These are phyloP conservation scores for Skeletonema costatum DNA, from an alignment of 108 stramenopile genomes.

Conservation along the genomic window DNA sequence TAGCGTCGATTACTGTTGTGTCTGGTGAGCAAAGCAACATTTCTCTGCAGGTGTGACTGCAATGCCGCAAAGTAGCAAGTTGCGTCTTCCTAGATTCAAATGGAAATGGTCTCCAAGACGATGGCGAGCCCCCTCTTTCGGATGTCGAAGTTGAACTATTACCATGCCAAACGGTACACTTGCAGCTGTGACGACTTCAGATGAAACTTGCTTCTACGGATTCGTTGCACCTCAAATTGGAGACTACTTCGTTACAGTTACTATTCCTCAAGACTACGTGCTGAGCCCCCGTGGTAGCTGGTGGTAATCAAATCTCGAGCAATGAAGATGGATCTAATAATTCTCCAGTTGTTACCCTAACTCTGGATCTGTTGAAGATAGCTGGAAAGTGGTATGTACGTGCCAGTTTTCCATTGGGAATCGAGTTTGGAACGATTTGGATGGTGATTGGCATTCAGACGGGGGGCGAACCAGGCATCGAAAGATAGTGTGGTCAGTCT, in stretches of 20 bases:
- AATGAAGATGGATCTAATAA: constrained; percentile 1
- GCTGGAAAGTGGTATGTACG: constrained; percentile 16
- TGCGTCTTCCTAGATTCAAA: constrained; percentile 25
- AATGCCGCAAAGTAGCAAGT: constrained; percentile 18
- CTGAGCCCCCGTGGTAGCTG: constrained; percentile 39
- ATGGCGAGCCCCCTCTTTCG: constrained; percentile 22
- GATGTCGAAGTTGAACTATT: constrained; percentile 22
- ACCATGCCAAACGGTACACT: not conserved
- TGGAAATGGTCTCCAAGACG: constrained; percentile 36
- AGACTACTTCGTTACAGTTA: constrained; percentile 24
- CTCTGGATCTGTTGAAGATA: constrained; percentile 4
- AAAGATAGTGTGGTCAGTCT: constrained; percentile 22
- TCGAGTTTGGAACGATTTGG: constrained; percentile 30
- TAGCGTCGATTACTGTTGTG: not conserved
- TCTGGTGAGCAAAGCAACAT: constrained; percentile 24
- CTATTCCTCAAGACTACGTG: constrained; percentile 12
- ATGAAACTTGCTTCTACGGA: constrained; percentile 24
- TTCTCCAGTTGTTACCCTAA: constrained; percentile 9
- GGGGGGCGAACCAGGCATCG: constrained; percentile 34
- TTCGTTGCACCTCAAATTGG: constrained; percentile 11
- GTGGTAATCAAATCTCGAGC: constrained; percentile 23
- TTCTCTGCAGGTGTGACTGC: constrained; percentile 21
- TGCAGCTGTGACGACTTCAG: constrained; percentile 14
- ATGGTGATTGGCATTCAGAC: constrained; percentile 29
- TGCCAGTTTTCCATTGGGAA: constrained; percentile 26